These are phyloP conservation scores for Linum tenue DNA, from an alignment of 345 rosid species.

Conservation along the genomic window DNA sequence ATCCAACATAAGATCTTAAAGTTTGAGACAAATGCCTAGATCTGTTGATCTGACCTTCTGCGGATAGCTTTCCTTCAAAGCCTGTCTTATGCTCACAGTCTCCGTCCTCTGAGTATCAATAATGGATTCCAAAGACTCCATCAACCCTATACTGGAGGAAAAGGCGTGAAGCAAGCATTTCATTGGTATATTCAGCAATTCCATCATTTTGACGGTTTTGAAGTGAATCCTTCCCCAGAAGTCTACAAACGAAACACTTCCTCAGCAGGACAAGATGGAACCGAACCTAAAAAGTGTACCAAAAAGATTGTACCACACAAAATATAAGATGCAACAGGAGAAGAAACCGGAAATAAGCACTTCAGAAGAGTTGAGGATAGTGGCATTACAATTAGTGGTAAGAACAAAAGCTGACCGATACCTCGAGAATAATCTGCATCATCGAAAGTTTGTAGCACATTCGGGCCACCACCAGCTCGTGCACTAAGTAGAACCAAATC, in stretches of 20 bases:
- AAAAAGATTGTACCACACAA: slow-evolving; percentile 16
- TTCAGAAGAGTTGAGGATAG: neutral
- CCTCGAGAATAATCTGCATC: slow-evolving; percentile 41
- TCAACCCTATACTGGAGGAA: slow-evolving; percentile 51
- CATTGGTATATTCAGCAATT: slow-evolving; percentile 42
- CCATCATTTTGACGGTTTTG: slow-evolving; percentile 31
- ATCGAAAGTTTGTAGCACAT: slow-evolving; percentile 38
- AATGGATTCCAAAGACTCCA: slow-evolving; percentile 56
- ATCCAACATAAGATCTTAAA: slow-evolving; percentile 7
- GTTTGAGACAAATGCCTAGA: slow-evolving; percentile 12
- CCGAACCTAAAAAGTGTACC: slow-evolving; percentile 38
- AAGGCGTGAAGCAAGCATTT: slow-evolving; percentile 56
- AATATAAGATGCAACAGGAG: neutral
- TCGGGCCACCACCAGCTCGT: slow-evolving; percentile 53
- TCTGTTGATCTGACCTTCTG: slow-evolving; percentile 54
- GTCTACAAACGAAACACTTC: slow-evolving; percentile 77
- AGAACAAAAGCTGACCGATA: slow-evolving; percentile 14
- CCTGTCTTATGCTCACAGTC: slow-evolving; percentile 42
- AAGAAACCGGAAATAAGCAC: neutral
- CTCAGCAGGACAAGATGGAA: slow-evolving; percentile 64
- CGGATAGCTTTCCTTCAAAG: slow-evolving; percentile 33
- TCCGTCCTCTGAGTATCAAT: slow-evolving; percentile 51
- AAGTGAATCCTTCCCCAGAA: slow-evolving; percentile 50
- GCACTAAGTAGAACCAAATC: slow-evolving; percentile 67
- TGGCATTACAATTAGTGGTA: neutral